phyloP scores from a whole-genome alignment of 2,329 filamentous ascomycete genomes.

The Alternaria dauci region DNA sequence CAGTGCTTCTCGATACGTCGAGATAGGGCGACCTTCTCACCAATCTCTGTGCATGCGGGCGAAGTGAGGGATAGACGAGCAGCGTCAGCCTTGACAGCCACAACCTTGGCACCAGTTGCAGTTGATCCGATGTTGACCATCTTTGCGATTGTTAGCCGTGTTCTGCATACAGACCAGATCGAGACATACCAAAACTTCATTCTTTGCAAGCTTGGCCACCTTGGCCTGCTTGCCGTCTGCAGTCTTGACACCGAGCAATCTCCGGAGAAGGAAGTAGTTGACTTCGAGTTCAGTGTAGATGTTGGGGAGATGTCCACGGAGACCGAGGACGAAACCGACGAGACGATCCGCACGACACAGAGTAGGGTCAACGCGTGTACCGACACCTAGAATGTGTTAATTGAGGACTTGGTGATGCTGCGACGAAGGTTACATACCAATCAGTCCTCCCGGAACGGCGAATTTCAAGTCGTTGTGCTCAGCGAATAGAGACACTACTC shows the following conservation, averaged over 20 bases:
- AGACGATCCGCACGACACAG: constrained; percentile 98
- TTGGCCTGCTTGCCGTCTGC: constrained; percentile 99
- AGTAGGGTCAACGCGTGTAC: constrained; percentile 95
- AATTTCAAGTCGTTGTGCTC: constrained; percentile 99
- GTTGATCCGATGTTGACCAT: constrained; percentile 99
- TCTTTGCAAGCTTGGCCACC: constrained; percentile 97
- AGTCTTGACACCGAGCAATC: constrained; percentile 94
- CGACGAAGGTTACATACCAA: constrained; percentile 59
- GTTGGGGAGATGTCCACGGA: constrained; percentile 90
- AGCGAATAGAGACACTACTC: constrained; percentile 93
- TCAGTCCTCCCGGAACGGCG: constrained; percentile 94
- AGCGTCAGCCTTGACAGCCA: constrained; percentile 96
- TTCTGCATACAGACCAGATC: not conserved
- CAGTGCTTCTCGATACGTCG: constrained; percentile 99
- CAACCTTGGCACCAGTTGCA: constrained; percentile 95
- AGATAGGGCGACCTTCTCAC: constrained; percentile 96
- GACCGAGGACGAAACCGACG: constrained; percentile 95
- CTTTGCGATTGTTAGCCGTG: constrained; percentile 34
- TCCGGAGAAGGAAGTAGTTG: constrained; percentile 97
- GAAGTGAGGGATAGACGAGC: constrained; percentile 93
- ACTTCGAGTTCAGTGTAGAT: constrained; percentile 98
- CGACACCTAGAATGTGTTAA: constrained; percentile 69
- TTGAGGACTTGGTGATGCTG: not conserved
- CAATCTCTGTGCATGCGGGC: constrained; percentile 94
- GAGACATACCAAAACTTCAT: constrained; percentile 77